Base-by-base conservation (phyloP, 306 rosid species). In the Herpetospermum pedunculosum region DNA sequence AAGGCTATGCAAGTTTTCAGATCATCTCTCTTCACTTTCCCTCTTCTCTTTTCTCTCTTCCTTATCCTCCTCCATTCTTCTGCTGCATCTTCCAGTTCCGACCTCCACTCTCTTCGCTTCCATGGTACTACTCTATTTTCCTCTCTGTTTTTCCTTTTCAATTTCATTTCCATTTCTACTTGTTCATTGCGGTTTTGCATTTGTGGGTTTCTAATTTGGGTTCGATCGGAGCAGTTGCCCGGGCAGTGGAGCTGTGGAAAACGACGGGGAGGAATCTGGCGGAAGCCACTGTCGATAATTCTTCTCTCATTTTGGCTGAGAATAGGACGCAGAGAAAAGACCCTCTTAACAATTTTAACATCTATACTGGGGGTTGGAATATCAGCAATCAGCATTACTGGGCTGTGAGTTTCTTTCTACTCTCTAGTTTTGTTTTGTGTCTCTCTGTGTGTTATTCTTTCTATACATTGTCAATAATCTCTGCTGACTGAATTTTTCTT, bases 351-450 rank as follows among this genome's bases (percentile, higher is more conserved):
- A 83, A 77, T 40, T 89, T 87, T 78, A 72, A 81, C 13, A 75
- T 68, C 48, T 89, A 89, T 82, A 73, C 73, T 0, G 81, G 82
- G 59, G 97, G 97, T 29, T 92, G 97, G 97, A 85, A 92, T 83
- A 86, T 92, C 40, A 81, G 72, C 50, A 72, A 85, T 77, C 64
- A 47, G 15, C 93, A 92, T 82, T 89, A 92, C 77, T 83, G 84
- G 85, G 84, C 87, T 76, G 97, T 92, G 70, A 83, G 88, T 55
- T 73, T 76, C 47, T 52, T 19, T n/a, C 40, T 13, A 48, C 14
- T 19, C 14, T 19, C 19, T 58, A 6, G 4, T 1, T 59, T 38
- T 37, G 41, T 30, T 30, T 16, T 32, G 15, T 34, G 3, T 58
- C 2, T 50, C 3, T 5, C 18, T 6, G 11, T 54, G 11, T 21